phyloP scores from a whole-genome alignment of 2,329 filamentous ascomycete species.

The Dactylonectria estremocensis region DNA sequence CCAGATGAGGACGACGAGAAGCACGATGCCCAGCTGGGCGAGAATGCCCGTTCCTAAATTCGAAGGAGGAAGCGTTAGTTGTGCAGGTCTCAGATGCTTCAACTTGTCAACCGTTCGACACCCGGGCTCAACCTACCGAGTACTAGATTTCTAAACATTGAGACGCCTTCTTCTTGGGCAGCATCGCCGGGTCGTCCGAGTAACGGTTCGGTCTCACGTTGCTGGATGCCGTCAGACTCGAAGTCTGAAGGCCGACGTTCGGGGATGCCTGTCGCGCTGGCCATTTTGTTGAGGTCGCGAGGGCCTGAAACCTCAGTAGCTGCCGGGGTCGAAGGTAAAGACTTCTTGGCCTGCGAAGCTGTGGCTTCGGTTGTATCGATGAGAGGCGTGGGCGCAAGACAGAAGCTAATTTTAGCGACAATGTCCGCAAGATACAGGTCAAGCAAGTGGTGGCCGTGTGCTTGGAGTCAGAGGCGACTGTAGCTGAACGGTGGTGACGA shows the following conservation, averaged over 20 bases:
- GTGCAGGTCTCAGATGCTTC: slow-evolving; percentile 14
- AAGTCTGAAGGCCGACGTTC: slow-evolving; percentile 57
- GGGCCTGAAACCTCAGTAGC: neutral
- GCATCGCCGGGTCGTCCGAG: slow-evolving; percentile 77
- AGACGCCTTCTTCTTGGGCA: slow-evolving; percentile 75
- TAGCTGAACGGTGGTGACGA: neutral
- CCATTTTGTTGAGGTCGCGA: slow-evolving; percentile 65
- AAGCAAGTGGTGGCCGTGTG: neutral
- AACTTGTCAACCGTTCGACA: neutral
- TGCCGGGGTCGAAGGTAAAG: slow-evolving; percentile 9
- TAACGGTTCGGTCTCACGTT: slow-evolving; percentile 60
- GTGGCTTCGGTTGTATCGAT: neutral
- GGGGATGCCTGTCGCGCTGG: slow-evolving; percentile 78
- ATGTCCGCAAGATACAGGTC: neutral
- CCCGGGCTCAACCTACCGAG: slow-evolving; percentile 70
- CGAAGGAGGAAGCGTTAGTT: slow-evolving; percentile 3
- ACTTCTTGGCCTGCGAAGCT: neutral
- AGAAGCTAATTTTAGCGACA: neutral
- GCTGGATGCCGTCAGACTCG: slow-evolving; percentile 44
- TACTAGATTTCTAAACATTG: slow-evolving; percentile 79
- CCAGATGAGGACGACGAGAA: slow-evolving; percentile 85
- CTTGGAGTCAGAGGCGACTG: neutral
- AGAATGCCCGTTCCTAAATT: slow-evolving; percentile 82
- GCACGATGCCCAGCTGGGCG: slow-evolving; percentile 83
- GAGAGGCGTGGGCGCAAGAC: neutral